Base-by-base conservation (phyloP, 345 rosid genomes). In the Pelargonium nanum region DNA sequence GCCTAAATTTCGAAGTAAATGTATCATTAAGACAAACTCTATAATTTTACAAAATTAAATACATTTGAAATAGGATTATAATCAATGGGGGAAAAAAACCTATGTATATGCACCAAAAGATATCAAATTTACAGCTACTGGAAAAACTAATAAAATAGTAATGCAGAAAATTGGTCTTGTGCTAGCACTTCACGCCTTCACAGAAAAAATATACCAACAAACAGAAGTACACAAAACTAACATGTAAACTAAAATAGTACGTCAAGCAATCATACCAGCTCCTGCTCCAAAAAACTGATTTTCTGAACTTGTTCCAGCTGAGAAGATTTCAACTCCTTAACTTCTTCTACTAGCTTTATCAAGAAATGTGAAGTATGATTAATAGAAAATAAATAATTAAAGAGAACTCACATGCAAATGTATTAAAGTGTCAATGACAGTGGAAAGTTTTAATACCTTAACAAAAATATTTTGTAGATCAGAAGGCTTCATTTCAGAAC, bases 281-380 rank as follows among this genome's bases (percentile, higher is more conserved):
- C 80, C 60, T 71, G 66, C 77, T 85, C 80, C 72, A 85, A 61
- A 25, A 50, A 50, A 51, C 58, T 60, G 57, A 78, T 61, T 57
- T 66, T 75, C 64, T 65, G 66, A 51, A 17, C 66, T 72, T 85
- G 88, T 58, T 75, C 25, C 24, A 25, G 26, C 62, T 73, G 81
- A 70, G 74, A 70, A 28, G 32, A 30, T 78, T 69, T 78, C 66
- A 85, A 69, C 44, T 68, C 81, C 65, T 61, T 68, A 61, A 80
- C 70, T 68, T 75, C 77, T 16, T 21, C 0, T 12, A 65, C 24
- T 68, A 85, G 60, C 87, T 85, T 1, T 67, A 65, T 19, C 68
- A 64, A 19, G 52, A 8, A 58, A 21, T 52, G 22, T 2, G 15
- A 40, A 40, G 48, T 40, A 1, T 52, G 55, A 19, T 20, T 13